Evolutionary conservation across 1,139 yeast genomes (phyloP), one percentile per base, ranked within the genome.

Genomic region (Pichia norvegensis): DNA sequence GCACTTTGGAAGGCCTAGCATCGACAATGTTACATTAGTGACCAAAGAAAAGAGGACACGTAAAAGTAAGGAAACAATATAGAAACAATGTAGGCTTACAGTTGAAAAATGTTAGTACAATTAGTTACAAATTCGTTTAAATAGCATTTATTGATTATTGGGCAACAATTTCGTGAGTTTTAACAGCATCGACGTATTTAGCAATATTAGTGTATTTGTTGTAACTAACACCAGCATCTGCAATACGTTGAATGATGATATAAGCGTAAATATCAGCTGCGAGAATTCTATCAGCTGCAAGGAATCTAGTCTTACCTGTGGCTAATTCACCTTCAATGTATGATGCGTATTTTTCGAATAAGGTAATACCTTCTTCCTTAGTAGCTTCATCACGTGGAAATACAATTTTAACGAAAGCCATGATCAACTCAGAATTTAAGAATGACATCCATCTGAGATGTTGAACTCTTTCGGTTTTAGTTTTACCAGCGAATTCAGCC

Each of bases 381-480:
- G 9, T 10, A 7, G 22, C 42, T 21, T 20, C 37, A 16, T 29
- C n/a, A 10, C 16, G 6, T 20, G 36, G 10, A n/a, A 14, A 39
- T 2, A 37, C 4, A 29, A 19, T 39, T 4, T 40, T 4, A 27
- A 38, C 46, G 14, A 41, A 41, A 16, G 19, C 42, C 5, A 38
- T 39, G 14, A 23, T 17, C 9, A 57, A 43, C 45, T 62, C 66
- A 11, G 52, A 40, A 52, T 57, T 60, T 45, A 58, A 46, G 43
- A 55, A 56, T 13, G 62, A 58, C 41, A 54, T 42, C 65, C 65
- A 62, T 49, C 52, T 56, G 46, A 53, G 43, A 42, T 57, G 48
- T 47, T 51, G 52, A 29, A 61, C 64, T 50, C 55, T 55, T 48
- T 60, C 62, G 33, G 48, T 41, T 41, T 46, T 42, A 47, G 48